Percentiles rank a stretch among this genome's conserved stretches.
Conservation (phyloP, 768 basidiomycete genomes). For the Podaxis pistillaris region DNA sequence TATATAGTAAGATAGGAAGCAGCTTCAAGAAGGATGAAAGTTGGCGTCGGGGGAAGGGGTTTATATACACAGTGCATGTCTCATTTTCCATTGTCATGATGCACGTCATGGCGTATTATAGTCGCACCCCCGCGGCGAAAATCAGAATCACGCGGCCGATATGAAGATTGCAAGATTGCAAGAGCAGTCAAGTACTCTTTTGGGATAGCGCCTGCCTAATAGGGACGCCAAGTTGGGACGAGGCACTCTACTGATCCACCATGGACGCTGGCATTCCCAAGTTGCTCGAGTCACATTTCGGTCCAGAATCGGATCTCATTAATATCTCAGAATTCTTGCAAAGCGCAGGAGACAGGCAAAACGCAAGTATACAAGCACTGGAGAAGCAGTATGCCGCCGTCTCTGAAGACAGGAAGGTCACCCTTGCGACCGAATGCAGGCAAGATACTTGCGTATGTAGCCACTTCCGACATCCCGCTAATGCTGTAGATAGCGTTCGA, state of each 20-base stretch:
- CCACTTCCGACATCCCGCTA: neutral
- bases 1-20: neutral
- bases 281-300: conserved; percentile 53
- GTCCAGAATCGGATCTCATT: conserved; percentile 59
- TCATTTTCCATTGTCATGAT: neutral
- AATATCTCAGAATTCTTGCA: conserved; percentile 45
- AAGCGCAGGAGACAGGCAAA: conserved; percentile 22
- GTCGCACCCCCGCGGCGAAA: neutral
- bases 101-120: neutral
- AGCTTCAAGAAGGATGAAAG: neutral
- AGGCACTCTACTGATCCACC: neutral
- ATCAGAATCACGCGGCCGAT: neutral
- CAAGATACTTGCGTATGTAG: conserved; percentile 18
- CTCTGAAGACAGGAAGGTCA: conserved; percentile 24
- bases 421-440: conserved; percentile 44
- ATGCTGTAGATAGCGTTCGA: conserved; percentile 38
- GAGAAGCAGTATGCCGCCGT: conserved; percentile 15
- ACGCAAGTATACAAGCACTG: neutral
- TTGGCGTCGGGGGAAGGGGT: neutral
- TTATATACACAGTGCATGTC: conserved; percentile 2
- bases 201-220: neutral
- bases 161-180: neutral
- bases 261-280: conserved; percentile 29
- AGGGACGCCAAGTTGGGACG: neutral
- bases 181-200: neutral